A percentile compares a stretch with the other conserved stretches of the same genome.
These are phyloP conservation scores for Podospora tetraspora DNA, from an alignment of 495 filamentous ascomycete genomes.

Conservation along the genomic window DNA sequence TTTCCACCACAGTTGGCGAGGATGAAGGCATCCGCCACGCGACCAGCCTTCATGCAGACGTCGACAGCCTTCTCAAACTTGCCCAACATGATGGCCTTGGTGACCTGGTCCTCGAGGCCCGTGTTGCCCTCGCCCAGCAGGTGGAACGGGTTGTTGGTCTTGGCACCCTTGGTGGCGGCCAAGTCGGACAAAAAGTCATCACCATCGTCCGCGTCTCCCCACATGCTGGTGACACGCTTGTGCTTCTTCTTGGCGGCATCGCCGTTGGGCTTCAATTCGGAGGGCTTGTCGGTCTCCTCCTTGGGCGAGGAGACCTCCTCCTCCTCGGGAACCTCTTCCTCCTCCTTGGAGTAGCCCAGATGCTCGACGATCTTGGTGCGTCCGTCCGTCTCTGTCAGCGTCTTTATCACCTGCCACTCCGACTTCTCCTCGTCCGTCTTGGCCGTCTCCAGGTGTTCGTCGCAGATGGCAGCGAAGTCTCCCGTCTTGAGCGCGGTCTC, in stretches of 20 bases:
- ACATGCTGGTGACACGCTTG: slow-evolving; percentile 34
- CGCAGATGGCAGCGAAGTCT: slow-evolving; percentile 73
- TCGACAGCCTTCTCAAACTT: slow-evolving; percentile 87
- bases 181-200: slow-evolving; percentile 81
- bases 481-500: slow-evolving; percentile 74
- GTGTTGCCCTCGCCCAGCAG: slow-evolving; percentile 76
- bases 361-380: slow-evolving; percentile 76
- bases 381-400: slow-evolving; percentile 75
- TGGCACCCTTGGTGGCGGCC: slow-evolving; percentile 47
- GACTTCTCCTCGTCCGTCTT: slow-evolving; percentile 84
- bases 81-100: slow-evolving; percentile 78
- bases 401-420: slow-evolving; percentile 91
- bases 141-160: slow-evolving; percentile 48
- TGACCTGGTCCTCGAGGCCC: slow-evolving; percentile 79
- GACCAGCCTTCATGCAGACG: slow-evolving; percentile 78
- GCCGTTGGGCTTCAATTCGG: slow-evolving; percentile 34
- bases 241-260: slow-evolving; percentile 37
- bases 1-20: slow-evolving; percentile 96
- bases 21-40: slow-evolving; percentile 95
- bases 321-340: slow-evolving; percentile 44
- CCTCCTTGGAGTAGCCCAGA: slow-evolving; percentile 70
- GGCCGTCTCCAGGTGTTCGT: slow-evolving; percentile 66
- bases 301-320: slow-evolving; percentile 29
- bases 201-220: slow-evolving; percentile 64
- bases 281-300: slow-evolving; percentile 37